phyloP scores from a whole-genome alignment of 495 filamentous ascomycete species.

The Neurospora sp. region DNA sequence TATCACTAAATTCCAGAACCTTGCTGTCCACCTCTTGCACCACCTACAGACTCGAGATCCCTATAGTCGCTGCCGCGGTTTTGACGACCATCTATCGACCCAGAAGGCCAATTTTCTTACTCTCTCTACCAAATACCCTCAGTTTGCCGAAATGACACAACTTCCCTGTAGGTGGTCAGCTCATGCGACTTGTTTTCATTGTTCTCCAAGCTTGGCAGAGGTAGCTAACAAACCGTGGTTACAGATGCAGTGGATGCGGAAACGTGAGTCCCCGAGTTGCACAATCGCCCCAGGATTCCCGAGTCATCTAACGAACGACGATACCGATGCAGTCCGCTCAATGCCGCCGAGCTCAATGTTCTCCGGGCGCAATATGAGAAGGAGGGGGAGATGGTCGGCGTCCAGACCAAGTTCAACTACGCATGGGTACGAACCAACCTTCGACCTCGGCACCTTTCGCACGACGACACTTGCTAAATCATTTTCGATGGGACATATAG shows the following conservation, averaged over 20 bases:
- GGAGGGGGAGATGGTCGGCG: conserved; percentile 89
- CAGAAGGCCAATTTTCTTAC: neutral
- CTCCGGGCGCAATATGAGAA: conserved; percentile 89
- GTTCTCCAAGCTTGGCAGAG: neutral
- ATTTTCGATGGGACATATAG: conserved; percentile 14
- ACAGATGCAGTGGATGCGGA: conserved; percentile 95
- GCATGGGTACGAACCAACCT: conserved; percentile 50
- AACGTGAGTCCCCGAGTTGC: conserved; percentile 46
- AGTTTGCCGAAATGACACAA: conserved; percentile 44
- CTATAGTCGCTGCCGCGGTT: neutral
- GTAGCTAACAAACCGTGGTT: conserved; percentile 9
- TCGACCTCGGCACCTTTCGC: no score
- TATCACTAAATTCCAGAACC: conserved; percentile 1
- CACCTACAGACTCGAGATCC: neutral
- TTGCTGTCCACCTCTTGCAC: neutral
- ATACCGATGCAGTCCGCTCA: conserved; percentile 57
- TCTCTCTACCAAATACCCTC: neutral
- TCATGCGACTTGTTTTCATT: conserved; percentile 1
- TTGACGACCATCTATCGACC: neutral
- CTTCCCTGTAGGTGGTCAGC: conserved; percentile 56
- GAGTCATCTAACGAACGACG: conserved; percentile 3
- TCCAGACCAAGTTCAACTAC: conserved; percentile 99
- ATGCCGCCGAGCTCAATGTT: conserved; percentile 81
- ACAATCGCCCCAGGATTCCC: neutral
- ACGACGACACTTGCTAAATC: no score